Conservation (phyloP, 164 flowering plant genomes). For the Umbilicus rupestris region DNA sequence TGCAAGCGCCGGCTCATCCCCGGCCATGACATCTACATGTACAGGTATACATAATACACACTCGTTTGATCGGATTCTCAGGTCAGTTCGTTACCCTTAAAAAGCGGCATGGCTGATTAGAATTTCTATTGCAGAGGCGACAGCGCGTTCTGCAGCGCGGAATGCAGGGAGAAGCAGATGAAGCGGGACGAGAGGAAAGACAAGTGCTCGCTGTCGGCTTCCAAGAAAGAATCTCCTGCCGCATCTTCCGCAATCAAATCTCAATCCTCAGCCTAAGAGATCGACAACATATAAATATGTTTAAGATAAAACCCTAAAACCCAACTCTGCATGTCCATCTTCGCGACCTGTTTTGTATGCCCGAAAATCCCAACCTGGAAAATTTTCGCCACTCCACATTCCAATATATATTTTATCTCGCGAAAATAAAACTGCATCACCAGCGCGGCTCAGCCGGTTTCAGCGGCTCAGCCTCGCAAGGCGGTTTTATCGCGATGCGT, state of each 20-base stretch:
- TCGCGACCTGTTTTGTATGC: neutral
- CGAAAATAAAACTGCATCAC: no score
- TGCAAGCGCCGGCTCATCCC: slow-evolving; percentile 56
- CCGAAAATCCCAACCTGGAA: neutral
- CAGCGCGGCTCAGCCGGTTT: no score
- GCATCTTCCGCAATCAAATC: slow-evolving; percentile 9
- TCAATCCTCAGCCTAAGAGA: slow-evolving; percentile 23
- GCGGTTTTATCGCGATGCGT: no score
- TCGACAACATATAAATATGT: slow-evolving; percentile 12
- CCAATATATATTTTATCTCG: no score
- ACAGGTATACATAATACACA: slow-evolving; percentile 26
- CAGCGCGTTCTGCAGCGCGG: slow-evolving; percentile 51
- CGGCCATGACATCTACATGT: slow-evolving; percentile 70
- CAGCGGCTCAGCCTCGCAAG: neutral
- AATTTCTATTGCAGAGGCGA: slow-evolving; percentile 42
- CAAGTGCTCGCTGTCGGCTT: slow-evolving; percentile 34
- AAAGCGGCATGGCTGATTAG: neutral
- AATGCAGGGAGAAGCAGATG: slow-evolving; percentile 59
- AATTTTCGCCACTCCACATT: neutral
- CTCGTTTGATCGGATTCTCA: neutral
- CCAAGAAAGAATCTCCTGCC: slow-evolving; percentile 21
- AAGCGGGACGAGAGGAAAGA: slow-evolving; percentile 47
- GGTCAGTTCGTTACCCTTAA: no score
- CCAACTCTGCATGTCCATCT: neutral
- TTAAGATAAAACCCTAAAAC: neutral